Conservation (phyloP, 345 rosid genomes). For the Gossypium rotundifolium region DNA sequence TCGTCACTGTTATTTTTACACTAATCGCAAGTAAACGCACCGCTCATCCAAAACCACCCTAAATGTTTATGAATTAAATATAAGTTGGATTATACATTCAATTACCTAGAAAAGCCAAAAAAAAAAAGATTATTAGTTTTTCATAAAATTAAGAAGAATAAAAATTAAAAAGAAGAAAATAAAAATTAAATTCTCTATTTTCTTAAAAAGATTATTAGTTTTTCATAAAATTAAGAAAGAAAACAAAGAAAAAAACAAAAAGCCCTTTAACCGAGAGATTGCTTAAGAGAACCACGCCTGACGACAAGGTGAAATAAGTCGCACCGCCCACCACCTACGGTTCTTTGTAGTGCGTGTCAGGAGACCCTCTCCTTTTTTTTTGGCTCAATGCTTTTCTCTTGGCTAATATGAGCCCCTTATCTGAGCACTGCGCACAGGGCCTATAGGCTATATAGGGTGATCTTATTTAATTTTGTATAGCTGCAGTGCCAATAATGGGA, state of each 20-base stretch:
- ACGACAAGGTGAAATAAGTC: conserved; percentile 11
- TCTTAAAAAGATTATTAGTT: not conserved
- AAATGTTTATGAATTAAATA: too few relatives aligned
- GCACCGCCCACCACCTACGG: conserved; percentile 12
- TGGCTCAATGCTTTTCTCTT: not conserved
- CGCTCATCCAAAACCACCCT: too few relatives aligned
- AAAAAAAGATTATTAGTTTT: too few relatives aligned
- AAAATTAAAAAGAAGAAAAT: not conserved
- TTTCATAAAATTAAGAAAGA: not conserved
- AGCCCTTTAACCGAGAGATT: not conserved
- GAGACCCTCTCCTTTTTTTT: not conserved
- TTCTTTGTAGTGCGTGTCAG: conserved; percentile 7
- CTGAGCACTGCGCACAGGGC: not conserved
- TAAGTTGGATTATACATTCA: too few relatives aligned
- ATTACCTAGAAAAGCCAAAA: too few relatives aligned
- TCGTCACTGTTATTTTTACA: too few relatives aligned
- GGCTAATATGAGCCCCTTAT: not conserved
- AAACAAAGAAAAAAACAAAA: conserved; percentile 10
- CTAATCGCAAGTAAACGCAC: too few relatives aligned
- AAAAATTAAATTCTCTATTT: not conserved
- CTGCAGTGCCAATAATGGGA: not conserved
- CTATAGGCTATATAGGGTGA: not conserved
- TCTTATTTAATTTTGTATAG: not conserved
- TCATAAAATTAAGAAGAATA: too few relatives aligned
- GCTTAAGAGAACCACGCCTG: not conserved